Percentiles rank a stretch among this genome's conserved stretches.
These are phyloP conservation scores for Paralagenidium karlingii DNA, from an alignment of 352 stramenopile species.

Conservation along the genomic window DNA sequence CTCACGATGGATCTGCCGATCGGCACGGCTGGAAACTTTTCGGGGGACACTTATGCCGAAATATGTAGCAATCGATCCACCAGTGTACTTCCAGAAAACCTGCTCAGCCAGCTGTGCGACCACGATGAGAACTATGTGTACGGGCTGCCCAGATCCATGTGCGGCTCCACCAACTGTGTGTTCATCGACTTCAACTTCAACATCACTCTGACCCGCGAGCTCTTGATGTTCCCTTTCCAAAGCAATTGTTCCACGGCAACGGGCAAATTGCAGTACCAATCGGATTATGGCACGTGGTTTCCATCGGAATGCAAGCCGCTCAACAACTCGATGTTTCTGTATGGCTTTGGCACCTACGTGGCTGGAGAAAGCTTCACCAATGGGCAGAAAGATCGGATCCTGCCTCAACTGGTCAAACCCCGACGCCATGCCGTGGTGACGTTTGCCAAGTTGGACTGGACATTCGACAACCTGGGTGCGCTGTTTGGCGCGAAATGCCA, in stretches of 20 bases:
- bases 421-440: conserved; percentile 19
- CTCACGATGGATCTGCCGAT: too few species aligned
- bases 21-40: too few species aligned
- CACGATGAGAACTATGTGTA: conserved; percentile 12
- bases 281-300: conserved; percentile 24
- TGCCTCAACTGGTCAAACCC: conserved; percentile 13
- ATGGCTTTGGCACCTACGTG: conserved; percentile 31
- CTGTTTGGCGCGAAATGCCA: conserved; percentile 16
- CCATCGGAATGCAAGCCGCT: conserved; percentile 13
- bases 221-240: conserved; percentile 15
- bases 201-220: conserved; percentile 18
- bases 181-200: conserved; percentile 16
- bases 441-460: conserved; percentile 20
- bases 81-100: too few species aligned
- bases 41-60: too few species aligned
- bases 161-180: conserved; percentile 14
- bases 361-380: conserved; percentile 11
- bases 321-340: conserved; percentile 16
- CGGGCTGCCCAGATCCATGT: conserved; percentile 13
- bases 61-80: too few species aligned
- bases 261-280: conserved; percentile 16
- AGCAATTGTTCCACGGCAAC: conserved; percentile 9
- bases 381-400: neutral
- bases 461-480: conserved; percentile 13
- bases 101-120: too few species aligned